phyloP scores from a whole-genome alignment of 2,329 filamentous ascomycete species.

The Tolypocladium cylindrosporum region DNA sequence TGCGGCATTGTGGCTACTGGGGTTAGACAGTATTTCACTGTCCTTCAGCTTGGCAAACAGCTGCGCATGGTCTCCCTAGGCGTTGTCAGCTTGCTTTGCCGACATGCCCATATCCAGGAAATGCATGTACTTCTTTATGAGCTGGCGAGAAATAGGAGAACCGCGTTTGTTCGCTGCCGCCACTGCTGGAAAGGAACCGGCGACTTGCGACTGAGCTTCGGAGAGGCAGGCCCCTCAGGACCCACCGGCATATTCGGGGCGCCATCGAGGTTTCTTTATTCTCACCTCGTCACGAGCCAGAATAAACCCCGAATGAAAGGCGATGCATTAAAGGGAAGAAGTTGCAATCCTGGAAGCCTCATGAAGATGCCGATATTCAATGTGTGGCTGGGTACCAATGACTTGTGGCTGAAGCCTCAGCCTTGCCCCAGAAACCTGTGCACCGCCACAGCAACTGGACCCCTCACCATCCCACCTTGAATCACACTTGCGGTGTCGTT shows the following conservation, averaged over 20 bases:
- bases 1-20: conserved; percentile 26
- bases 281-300: neutral
- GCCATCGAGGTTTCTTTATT: conserved; percentile 8
- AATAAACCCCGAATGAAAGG: neutral
- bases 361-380: neutral
- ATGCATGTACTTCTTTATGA: neutral
- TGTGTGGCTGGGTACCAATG: conserved; percentile 2
- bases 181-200: conserved; percentile 7
- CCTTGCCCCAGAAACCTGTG: neutral
- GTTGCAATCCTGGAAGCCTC: neutral
- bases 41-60: conserved; percentile 11
- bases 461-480: conserved; percentile 9
- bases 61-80: conserved; percentile 6
- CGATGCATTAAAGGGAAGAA: neutral
- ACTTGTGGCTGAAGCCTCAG: conserved; percentile 5
- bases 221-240: conserved; percentile 9
- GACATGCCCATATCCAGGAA: neutral
- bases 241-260: conserved; percentile 7
- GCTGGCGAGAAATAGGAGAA: conserved; percentile 12
- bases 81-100: neutral
- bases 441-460: conserved; percentile 10
- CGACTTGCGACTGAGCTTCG: neutral
- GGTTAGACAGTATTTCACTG: conserved; percentile 16
- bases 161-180: conserved; percentile 7
- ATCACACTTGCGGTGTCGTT: neutral